Percentiles rank a stretch among this genome's conserved stretches.
These are phyloP conservation scores for Alternaria atra DNA, from an alignment of 2,329 filamentous ascomycete genomes.

Conservation along the genomic window DNA sequence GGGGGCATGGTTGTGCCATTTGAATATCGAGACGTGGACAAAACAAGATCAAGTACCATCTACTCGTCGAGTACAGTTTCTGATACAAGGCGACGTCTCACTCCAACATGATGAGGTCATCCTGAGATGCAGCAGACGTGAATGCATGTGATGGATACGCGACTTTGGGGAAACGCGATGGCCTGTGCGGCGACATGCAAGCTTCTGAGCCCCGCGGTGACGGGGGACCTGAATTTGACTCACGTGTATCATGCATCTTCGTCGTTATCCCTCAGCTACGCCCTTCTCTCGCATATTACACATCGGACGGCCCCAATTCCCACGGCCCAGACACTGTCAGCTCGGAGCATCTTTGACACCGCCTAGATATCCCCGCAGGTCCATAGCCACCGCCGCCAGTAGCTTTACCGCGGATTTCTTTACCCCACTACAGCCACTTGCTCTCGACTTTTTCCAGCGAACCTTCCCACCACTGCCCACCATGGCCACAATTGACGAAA, in stretches of 20 bases:
- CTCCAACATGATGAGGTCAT: background rate
- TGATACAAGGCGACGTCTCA: background rate
- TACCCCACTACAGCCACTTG: constrained; percentile 41
- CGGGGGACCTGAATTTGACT: constrained; percentile 42
- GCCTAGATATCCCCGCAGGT: constrained; percentile 12
- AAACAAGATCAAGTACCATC: background rate
- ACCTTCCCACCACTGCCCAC: constrained; percentile 28
- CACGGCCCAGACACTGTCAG: constrained; percentile 16
- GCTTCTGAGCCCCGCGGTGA: constrained; percentile 35
- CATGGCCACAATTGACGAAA: constrained; percentile 51
- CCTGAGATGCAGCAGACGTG: background rate
- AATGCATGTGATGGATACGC: constrained; percentile 7
- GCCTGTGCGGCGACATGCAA: constrained; percentile 28
- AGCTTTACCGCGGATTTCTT: constrained; percentile 38
- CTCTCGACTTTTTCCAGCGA: constrained; percentile 43
- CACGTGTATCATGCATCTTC: constrained; percentile 41
- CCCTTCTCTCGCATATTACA: constrained; percentile 35
- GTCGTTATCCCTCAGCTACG: constrained; percentile 25
- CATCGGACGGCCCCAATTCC: constrained; percentile 32
- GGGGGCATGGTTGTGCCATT: background rate
- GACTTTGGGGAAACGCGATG: constrained; percentile 19
- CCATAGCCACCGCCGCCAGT: constrained; percentile 23
- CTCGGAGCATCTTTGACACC: constrained; percentile 9
- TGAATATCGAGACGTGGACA: background rate
- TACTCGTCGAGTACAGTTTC: no score